phyloP scores from a whole-genome alignment of 2,329 filamentous ascomycete species.

The Colletotrichum destructivum region DNA sequence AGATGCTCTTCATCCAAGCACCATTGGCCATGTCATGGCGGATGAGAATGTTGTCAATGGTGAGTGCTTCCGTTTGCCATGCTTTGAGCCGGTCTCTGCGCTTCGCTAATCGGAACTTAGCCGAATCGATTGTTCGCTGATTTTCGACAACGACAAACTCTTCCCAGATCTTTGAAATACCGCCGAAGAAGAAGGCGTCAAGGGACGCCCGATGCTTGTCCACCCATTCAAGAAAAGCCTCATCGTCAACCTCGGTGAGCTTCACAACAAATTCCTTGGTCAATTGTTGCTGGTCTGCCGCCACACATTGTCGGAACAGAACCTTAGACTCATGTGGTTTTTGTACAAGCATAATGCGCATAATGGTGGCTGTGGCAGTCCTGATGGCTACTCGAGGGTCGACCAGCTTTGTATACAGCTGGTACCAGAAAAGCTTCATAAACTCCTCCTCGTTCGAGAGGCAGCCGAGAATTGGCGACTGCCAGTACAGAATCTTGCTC shows the following conservation, averaged over 20 bases:
- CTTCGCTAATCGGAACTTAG: conserved; percentile 77
- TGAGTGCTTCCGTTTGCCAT: conserved; percentile 81
- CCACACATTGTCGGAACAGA: conserved; percentile 81
- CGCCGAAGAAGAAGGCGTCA: conserved; percentile 86
- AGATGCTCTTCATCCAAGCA: conserved; percentile 96
- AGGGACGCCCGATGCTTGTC: conserved; percentile 85
- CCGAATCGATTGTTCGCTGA: conserved; percentile 81
- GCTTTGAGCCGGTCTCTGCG: conserved; percentile 86
- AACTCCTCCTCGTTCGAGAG: conserved; percentile 86
- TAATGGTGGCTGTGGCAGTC: conserved; percentile 83
- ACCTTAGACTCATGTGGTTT: conserved; percentile 86
- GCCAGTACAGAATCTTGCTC: conserved; percentile 94
- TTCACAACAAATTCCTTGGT: conserved; percentile 85
- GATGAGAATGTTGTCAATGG: conserved; percentile 79
- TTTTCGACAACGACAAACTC: conserved; percentile 90
- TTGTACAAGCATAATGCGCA: conserved; percentile 94
- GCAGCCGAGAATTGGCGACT: conserved; percentile 87
- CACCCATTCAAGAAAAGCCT: conserved; percentile 89
- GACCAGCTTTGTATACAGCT: conserved; percentile 91
- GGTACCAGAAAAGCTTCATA: conserved; percentile 89
- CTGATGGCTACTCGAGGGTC: conserved; percentile 78
- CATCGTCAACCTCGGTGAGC: conserved; percentile 89
- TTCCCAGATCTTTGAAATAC: conserved; percentile 88
- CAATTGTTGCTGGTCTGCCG: conserved; percentile 79
- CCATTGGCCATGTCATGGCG: conserved; percentile 90